Conservation (phyloP, 208 protist species). For the Trypanosoma melophagium region DNA sequence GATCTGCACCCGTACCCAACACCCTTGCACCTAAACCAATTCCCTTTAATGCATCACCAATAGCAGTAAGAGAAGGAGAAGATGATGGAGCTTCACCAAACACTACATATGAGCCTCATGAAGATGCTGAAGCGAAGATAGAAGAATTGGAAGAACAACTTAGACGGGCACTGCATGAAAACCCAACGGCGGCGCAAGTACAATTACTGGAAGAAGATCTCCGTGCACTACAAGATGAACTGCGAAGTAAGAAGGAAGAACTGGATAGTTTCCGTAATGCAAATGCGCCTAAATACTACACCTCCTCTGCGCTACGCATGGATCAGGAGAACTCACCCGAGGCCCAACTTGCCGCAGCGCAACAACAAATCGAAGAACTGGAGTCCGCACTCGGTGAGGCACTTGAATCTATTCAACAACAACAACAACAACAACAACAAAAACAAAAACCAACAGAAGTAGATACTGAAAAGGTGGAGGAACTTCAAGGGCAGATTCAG, state of each 20-base stretch:
- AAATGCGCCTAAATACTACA: conserved; percentile 13
- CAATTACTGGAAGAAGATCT: conserved; percentile 26
- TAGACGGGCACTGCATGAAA: conserved; percentile 14
- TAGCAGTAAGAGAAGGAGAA: neutral
- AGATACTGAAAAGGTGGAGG: neutral
- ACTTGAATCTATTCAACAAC: neutral
- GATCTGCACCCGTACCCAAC: neutral
- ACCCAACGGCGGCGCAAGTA: conserved; percentile 21
- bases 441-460: neutral
- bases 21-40: neutral
- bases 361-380: conserved; percentile 25
- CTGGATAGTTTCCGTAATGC: conserved; percentile 15
- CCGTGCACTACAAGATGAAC: conserved; percentile 16
- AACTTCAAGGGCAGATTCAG: neutral
- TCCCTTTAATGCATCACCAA: neutral
- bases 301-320: conserved; percentile 13
- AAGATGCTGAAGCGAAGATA: neutral
- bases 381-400: conserved; percentile 10
- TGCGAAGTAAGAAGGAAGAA: conserved; percentile 17
- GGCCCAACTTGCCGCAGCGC: conserved; percentile 26
- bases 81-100: neutral
- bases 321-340: conserved; percentile 4
- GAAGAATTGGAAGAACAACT: conserved; percentile 9
- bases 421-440: neutral
- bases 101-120: no score